Evolutionary conservation across 2,329 filamentous ascomycete species (phyloP).

Genomic region (Colletotrichum noveboracense): DNA sequence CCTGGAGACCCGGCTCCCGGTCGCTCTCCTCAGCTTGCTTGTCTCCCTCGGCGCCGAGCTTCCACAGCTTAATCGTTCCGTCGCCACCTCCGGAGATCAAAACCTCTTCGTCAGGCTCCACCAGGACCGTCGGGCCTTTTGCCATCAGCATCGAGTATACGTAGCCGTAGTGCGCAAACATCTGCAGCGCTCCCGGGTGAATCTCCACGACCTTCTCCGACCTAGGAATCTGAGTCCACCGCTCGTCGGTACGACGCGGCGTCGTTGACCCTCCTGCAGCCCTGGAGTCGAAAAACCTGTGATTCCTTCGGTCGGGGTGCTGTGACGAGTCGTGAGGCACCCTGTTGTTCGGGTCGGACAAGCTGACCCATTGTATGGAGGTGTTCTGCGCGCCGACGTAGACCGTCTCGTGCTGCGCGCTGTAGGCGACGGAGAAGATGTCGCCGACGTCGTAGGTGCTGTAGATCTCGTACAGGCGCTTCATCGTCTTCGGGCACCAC

Average conservation of each 20-base stretch:
- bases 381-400: conserved; percentile 96
- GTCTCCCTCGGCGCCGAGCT: conserved; percentile 52
- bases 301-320: conserved; percentile 78
- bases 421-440: conserved; percentile 94
- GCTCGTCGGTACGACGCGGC: conserved; percentile 70
- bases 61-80: conserved; percentile 95
- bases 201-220: conserved; percentile 74
- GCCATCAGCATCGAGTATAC: conserved; percentile 95
- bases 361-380: conserved; percentile 89
- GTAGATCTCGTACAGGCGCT: conserved; percentile 86
- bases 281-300: conserved; percentile 91
- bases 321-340: conserved; percentile 67
- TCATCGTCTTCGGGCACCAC: conserved; percentile 81
- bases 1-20: conserved; percentile 66
- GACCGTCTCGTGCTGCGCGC: conserved; percentile 76
- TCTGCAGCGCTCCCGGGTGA: conserved; percentile 77
- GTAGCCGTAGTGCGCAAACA: conserved; percentile 95
- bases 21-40: conserved; percentile 49
- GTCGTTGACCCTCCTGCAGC: conserved; percentile 84
- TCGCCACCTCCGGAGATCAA: conserved; percentile 92
- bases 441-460: conserved; percentile 94
- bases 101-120: conserved; percentile 78
- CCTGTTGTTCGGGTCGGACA: conserved; percentile 67
- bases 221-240: conserved; percentile 59
- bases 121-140: conserved; percentile 68